A percentile compares a stretch with the other conserved stretches of the same genome.
These are phyloP conservation scores for Penicillium sp. DNA, from an alignment of 2,329 filamentous ascomycete genomes.

Conservation along the genomic window DNA sequence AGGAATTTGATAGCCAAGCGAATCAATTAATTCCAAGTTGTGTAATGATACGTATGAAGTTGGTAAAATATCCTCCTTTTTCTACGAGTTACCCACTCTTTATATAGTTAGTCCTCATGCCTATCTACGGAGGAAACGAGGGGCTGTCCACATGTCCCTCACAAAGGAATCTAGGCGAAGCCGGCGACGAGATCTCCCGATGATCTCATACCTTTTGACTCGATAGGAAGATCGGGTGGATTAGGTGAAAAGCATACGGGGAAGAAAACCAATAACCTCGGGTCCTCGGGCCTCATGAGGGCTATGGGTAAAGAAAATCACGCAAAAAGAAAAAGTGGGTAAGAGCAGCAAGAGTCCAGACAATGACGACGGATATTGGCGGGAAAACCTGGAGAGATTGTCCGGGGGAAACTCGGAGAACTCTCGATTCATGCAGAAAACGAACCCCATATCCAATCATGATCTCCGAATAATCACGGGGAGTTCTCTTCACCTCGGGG, in stretches of 20 bases:
- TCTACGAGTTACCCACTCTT: background rate
- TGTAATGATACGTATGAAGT: no score
- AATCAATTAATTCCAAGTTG: background rate
- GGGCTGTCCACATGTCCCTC: background rate
- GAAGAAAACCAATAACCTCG: slow-evolving; percentile 16
- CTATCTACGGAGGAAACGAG: background rate
- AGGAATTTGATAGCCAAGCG: background rate
- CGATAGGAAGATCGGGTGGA: slow-evolving; percentile 18
- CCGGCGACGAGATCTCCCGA: slow-evolving; percentile 12
- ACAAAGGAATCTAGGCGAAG: background rate
- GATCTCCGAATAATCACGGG: background rate
- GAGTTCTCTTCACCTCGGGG: slow-evolving; percentile 18
- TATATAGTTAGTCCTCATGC: background rate
- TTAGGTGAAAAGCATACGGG: slow-evolving; percentile 16
- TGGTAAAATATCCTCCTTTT: no score
- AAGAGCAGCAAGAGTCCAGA: background rate
- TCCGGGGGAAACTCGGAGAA: slow-evolving; percentile 26
- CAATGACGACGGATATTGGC: slow-evolving; percentile 17
- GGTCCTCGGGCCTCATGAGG: slow-evolving; percentile 13
- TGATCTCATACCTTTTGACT: slow-evolving; percentile 14
- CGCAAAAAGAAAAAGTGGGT: background rate
- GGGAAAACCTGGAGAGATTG: slow-evolving; percentile 15
- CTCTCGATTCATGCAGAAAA: slow-evolving; percentile 14
- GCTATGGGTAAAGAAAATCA: background rate
- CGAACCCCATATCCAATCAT: slow-evolving; percentile 5